Evolutionary conservation across 2,329 filamentous ascomycete species (phyloP), one percentile per base, ranked within the genome.

Genomic region (Alternaria triticina): DNA sequence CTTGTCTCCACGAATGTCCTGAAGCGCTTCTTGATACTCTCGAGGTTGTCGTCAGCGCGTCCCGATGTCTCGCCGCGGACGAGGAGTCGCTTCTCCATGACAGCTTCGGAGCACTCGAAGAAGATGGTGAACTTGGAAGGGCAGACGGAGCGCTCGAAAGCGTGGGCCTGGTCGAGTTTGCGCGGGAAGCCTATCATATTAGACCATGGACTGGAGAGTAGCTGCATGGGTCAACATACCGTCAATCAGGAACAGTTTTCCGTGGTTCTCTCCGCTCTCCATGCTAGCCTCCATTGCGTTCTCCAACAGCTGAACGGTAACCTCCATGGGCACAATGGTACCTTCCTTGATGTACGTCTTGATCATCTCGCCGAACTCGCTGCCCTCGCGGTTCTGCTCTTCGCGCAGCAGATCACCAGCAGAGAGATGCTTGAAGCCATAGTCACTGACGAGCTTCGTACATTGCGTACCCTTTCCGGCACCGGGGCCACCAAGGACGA

Each of bases 391-490:
- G 76, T 95, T 87, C 83, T 98, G 96, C 84, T 99, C 96, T 67
- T 93, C 94, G 65, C 96, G 92, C 67, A 99, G 87, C 49, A 99
- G 87, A 81, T 99, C 96, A 61, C 96, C 96, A 0, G 96, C 96
- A 5, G 91, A 96, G 36, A 99, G 89, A 82, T 99, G 96, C 64
- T 89, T 91, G 88, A 98, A 98, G 79, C 90, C 90, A 81, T 97
- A 96, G 81, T 96, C 89, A 49, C 88, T 84, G 54, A 97, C 95
- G 33, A 99, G 90, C 69, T 92, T 92, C 70, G 89, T 88, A 85
- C 95, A 98, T 82, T 99, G 95, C 3, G 96, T 99, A 74, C 96
- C 96, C 81, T 99, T 99, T 74, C 96, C 96, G 67, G 94, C 93
- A 69, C 96, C 96, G 13, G 96, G 96, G 3, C 96, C 96, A 80